These are phyloP conservation scores for Verticillium nubilum DNA, from an alignment of 2,329 filamentous ascomycete genomes.

Conservation along the genomic window DNA sequence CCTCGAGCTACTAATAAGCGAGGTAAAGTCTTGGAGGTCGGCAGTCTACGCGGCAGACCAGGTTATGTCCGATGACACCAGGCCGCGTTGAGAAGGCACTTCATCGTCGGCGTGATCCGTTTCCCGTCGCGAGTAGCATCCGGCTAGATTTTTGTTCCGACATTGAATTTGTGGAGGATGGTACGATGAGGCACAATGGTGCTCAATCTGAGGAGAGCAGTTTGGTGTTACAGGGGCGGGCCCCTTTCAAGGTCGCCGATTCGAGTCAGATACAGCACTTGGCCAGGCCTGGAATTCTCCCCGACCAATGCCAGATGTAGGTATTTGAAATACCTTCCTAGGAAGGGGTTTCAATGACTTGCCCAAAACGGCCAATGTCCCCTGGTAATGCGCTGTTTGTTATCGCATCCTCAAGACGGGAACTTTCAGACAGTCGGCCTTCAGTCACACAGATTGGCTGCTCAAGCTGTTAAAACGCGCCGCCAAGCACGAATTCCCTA, in stretches of 20 bases:
- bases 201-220: not conserved
- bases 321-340: too few relatives aligned
- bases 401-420: not conserved
- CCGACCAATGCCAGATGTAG: too few relatives aligned
- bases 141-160: not conserved
- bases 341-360: not conserved
- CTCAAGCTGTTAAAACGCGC: not conserved
- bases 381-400: not conserved
- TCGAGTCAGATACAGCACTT: not conserved
- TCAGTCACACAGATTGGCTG: not conserved
- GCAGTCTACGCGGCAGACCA: not conserved
- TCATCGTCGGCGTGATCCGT: not conserved
- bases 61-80: not conserved
- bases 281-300: not conserved
- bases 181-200: not conserved
- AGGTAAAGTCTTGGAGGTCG: not conserved
- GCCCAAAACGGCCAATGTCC: not conserved
- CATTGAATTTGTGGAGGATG: not conserved
- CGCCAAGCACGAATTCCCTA: not conserved
- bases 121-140: not conserved
- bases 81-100: not conserved
- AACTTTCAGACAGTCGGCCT: not conserved
- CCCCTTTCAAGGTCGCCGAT: not conserved
- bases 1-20: not conserved
- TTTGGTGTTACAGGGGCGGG: too few relatives aligned